Base-by-base conservation (phyloP, 2,329 filamentous ascomycete genomes). In the Diaporthe sp. region DNA sequence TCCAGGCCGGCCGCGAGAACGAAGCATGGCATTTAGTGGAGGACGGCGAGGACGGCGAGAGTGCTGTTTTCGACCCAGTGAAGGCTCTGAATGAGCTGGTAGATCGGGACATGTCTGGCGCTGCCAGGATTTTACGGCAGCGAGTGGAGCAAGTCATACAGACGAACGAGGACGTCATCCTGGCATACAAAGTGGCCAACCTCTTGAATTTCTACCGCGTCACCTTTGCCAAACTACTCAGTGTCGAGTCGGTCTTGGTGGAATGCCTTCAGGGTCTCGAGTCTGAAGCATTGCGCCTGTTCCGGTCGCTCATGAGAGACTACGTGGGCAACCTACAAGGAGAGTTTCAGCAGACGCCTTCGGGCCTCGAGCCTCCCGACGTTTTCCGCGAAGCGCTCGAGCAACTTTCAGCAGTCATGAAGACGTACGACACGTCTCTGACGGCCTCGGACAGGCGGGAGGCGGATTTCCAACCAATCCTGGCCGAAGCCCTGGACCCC, bases 111-210 rank as follows among this genome's bases (percentile, higher is more conserved):
- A 88, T 98, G 62, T 91, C 92, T 3, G 94, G 95, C 0, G 95
- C 96, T 5, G 92, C 94, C 51, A 91, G 95, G 31, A 91, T 96
- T n/a, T 85, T 98, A n/a, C 92, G 94, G 37, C 96, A 98, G 83
- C 90, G 96, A 44, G 92, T 97, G 71, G 96, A 98, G 83, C 94
- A 98, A 80, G 94, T 98, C 28, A 93, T 98, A 22, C 95, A 98
- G 80, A 94, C 94, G 76, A 96, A 98, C 82, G 96, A 98, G 79
- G 96, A 98, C 76, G 93, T 93, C 0, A 94, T 97, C 28, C 87
- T 95, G 67, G 93, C 95, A 46, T 99, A 98, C 86, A 97, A 95
- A 82, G 92, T 98, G 55, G 93, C 95, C 15, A 98, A 98, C 79
- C 87, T 99, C 1, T 89, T 98, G 57, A 92, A 91, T 55, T 99